Conservation (phyloP, 257 asterid genomes). For the Petunia axillaris region DNA sequence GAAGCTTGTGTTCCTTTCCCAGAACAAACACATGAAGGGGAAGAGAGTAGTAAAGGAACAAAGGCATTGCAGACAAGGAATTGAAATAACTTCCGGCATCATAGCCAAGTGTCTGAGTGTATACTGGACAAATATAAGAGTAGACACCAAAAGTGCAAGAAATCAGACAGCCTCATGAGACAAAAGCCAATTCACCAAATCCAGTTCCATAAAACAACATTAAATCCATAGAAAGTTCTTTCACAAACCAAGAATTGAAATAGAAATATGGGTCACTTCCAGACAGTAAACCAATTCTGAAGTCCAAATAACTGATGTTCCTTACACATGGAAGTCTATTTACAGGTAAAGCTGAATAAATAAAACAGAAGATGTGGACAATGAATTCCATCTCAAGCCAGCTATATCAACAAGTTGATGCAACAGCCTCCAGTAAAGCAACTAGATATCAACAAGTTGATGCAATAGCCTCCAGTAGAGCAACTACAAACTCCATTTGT, state of each 20-base stretch:
- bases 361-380: neutral
- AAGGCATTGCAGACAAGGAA: neutral
- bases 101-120: neutral
- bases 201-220: neutral
- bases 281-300: no score
- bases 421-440: conserved; percentile 56
- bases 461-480: conserved; percentile 57
- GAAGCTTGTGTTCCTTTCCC: no score
- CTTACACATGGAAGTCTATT: neutral
- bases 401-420: conserved; percentile 40
- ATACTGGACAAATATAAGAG: neutral
- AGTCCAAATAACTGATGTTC: neutral
- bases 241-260: neutral
- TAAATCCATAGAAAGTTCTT: neutral
- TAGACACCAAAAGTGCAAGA: neutral
- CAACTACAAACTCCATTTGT: conserved; percentile 50
- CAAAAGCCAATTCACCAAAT: no score
- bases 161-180: neutral
- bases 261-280: neutral
- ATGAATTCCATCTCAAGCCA: conserved; percentile 21
- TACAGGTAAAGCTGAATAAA: conserved; percentile 12
- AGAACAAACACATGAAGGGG: no score
- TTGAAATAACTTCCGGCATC: neutral
- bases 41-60: neutral
- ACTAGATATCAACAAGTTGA: conserved; percentile 41